These are phyloP conservation scores for Tilletiaria anomala DNA, from an alignment of 1,284 basidiomycete genomes.

Conservation along the genomic window DNA sequence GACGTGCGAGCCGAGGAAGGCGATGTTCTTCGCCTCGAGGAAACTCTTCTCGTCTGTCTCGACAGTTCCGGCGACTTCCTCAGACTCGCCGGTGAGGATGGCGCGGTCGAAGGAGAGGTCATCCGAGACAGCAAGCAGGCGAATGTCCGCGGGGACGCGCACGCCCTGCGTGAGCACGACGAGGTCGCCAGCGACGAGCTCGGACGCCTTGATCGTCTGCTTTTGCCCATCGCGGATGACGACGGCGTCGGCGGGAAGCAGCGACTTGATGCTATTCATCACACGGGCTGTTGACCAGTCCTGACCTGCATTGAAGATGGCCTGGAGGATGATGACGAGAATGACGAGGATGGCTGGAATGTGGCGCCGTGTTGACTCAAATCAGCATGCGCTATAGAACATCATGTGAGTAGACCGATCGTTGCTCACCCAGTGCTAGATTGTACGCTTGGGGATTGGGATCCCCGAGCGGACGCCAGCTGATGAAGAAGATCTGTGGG, in stretches of 20 bases:
- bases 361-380: not conserved
- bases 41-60: conserved; percentile 47
- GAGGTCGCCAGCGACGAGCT: conserved; percentile 56
- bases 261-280: conserved; percentile 39
- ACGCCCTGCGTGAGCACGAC: conserved; percentile 45
- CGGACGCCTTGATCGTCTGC: conserved; percentile 49
- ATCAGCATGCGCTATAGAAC: conserved; percentile 12
- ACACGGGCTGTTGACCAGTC: conserved; percentile 13
- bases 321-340: conserved; percentile 42
- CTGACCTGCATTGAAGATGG: conserved; percentile 46
- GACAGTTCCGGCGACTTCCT: conserved; percentile 47
- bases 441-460: conserved; percentile 45
- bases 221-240: conserved; percentile 53
- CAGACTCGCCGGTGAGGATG: conserved; percentile 51
- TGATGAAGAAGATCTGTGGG: conserved; percentile 47
- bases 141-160: conserved; percentile 45
- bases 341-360: conserved; percentile 38
- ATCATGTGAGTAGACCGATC: conserved; percentile 46
- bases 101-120: conserved; percentile 53
- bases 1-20: conserved; percentile 53
- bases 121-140: conserved; percentile 31
- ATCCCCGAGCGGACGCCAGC: conserved; percentile 47
- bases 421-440: conserved; percentile 47
- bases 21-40: conserved; percentile 48
- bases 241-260: conserved; percentile 40